Conservation (phyloP, 805 yeast genomes). For the Schwanniomyces pseudopolymorphus region DNA sequence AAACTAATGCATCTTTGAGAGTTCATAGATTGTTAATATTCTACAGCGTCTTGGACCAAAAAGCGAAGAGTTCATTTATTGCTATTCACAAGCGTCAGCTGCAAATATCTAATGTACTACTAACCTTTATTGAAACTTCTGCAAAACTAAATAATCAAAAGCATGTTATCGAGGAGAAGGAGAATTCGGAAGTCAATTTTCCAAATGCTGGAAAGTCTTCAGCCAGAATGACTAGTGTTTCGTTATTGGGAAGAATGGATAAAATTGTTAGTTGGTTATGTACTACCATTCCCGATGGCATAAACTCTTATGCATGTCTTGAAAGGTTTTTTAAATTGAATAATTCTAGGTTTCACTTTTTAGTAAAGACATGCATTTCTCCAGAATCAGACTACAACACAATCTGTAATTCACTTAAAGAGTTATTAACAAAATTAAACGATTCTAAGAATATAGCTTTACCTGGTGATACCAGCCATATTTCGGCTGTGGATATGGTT, state of each 20-base stretch:
- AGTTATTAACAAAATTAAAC: constrained; percentile 53
- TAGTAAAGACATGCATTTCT: constrained; percentile 54
- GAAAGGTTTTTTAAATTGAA: constrained; percentile 53
- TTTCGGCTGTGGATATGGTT: constrained; percentile 50
- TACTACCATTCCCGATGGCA: constrained; percentile 53
- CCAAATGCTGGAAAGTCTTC: constrained; percentile 16
- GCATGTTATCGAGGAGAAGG: constrained; percentile 14
- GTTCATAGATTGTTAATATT: constrained; percentile 54
- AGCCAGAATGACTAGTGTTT: constrained; percentile 18
- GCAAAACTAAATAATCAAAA: constrained; percentile 7
- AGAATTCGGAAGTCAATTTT: constrained; percentile 8
- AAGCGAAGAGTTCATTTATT: constrained; percentile 60
- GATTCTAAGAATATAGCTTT: constrained; percentile 50
- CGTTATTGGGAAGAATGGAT: constrained; percentile 37
- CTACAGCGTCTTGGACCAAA: constrained; percentile 49
- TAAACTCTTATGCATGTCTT: constrained; percentile 49
- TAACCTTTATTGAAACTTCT: constrained; percentile 48
- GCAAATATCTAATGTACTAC: constrained; percentile 53
- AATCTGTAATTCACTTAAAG: constrained; percentile 61
- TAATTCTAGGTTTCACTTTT: constrained; percentile 57
- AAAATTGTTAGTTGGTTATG: constrained; percentile 64
- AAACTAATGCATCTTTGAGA: constrained; percentile 44
- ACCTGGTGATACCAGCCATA: constrained; percentile 23
- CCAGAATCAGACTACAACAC: constrained; percentile 60
- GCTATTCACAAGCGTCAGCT: constrained; percentile 73